A percentile compares a stretch with the other conserved stretches of the same genome.
Conservation (phyloP, 495 filamentous ascomycete genomes). For the Coniosporium apollinis region DNA sequence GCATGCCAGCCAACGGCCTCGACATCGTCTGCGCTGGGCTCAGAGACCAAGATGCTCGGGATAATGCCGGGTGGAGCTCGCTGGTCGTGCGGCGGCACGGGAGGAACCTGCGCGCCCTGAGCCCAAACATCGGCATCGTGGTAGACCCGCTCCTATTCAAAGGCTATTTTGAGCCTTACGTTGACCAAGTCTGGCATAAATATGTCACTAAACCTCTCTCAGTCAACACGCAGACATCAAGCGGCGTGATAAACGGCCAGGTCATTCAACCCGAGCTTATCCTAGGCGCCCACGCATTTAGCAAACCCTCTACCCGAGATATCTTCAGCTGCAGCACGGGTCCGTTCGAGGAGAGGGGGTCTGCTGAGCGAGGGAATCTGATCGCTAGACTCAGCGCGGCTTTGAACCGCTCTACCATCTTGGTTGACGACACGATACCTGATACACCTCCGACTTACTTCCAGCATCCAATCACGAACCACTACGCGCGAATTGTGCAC, state of each 20-base stretch:
- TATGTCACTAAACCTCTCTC: slow-evolving; percentile 22
- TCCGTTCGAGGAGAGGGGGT: slow-evolving; percentile 28
- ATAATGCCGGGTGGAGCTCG: slow-evolving; percentile 26
- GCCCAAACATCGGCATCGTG: slow-evolving; percentile 21
- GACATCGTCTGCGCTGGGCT: slow-evolving; percentile 23
- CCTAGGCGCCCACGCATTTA: too few species aligned
- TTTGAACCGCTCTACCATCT: slow-evolving; percentile 27
- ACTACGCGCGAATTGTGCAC: slow-evolving; percentile 30
- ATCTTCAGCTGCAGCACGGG: slow-evolving; percentile 34
- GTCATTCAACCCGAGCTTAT: too few species aligned
- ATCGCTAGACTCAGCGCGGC: slow-evolving; percentile 33
- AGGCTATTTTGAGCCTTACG: slow-evolving; percentile 25
- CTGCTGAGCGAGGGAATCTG: slow-evolving; percentile 28
- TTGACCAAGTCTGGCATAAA: slow-evolving; percentile 26
- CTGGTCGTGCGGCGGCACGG: slow-evolving; percentile 22
- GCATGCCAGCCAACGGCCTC: slow-evolving; percentile 19
- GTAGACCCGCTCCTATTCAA: slow-evolving; percentile 16
- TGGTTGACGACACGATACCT: slow-evolving; percentile 28
- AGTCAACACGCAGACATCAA: slow-evolving; percentile 24
- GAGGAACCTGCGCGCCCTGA: slow-evolving; percentile 23
- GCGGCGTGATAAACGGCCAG: slow-evolving; percentile 25
- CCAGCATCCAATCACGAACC: slow-evolving; percentile 23
- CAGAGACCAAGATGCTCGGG: slow-evolving; percentile 16
- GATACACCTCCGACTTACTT: slow-evolving; percentile 18
- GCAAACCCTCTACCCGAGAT: slow-evolving; percentile 22